Conservation (phyloP, 2,329 filamentous ascomycete genomes). For the Aspergillus novofumigatus region DNA sequence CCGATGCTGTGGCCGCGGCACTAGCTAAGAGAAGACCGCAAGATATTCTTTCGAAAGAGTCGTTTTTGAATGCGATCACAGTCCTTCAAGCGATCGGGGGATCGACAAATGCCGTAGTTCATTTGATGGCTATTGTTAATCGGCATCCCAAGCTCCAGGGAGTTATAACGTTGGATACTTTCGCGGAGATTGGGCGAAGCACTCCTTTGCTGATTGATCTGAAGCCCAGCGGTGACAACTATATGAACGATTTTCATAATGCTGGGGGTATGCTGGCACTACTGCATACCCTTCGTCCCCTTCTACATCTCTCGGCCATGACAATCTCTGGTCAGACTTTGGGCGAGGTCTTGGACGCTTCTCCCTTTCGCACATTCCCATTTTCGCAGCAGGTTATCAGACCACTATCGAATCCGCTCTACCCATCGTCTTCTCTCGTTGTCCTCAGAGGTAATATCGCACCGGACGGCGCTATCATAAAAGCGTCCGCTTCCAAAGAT, state of each 20-base stretch:
- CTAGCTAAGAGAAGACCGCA: slow-evolving; percentile 40
- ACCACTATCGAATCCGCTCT: slow-evolving; percentile 43
- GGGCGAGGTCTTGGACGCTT: slow-evolving; percentile 42
- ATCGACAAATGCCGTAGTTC: slow-evolving; percentile 54
- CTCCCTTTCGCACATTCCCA: slow-evolving; percentile 39
- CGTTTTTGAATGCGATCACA: slow-evolving; percentile 51
- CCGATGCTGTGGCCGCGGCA: slow-evolving; percentile 45
- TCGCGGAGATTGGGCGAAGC: slow-evolving; percentile 47
- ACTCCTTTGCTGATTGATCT: slow-evolving; percentile 49
- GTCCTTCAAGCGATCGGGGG: slow-evolving; percentile 54
- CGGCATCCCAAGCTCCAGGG: slow-evolving; percentile 47
- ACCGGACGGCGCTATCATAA: slow-evolving; percentile 47
- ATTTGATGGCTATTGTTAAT: slow-evolving; percentile 52
- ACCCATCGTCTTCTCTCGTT: slow-evolving; percentile 43
- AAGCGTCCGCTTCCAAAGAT: slow-evolving; percentile 50
- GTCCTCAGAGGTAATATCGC: slow-evolving; percentile 48
- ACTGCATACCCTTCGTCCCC: slow-evolving; percentile 43
- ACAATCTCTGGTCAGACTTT: slow-evolving; percentile 48
- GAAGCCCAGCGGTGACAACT: slow-evolving; percentile 52
- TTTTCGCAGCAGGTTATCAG: slow-evolving; percentile 43
- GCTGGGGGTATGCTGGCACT: slow-evolving; percentile 50
- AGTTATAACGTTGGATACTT: slow-evolving; percentile 42
- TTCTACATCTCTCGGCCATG: slow-evolving; percentile 44
- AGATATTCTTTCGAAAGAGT: slow-evolving; percentile 43
- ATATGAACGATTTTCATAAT: slow-evolving; percentile 54